A percentile compares a stretch with the other conserved stretches of the same genome.
Conservation (phyloP, 805 yeast genomes). For the Saccharomyces paradoxus region DNA sequence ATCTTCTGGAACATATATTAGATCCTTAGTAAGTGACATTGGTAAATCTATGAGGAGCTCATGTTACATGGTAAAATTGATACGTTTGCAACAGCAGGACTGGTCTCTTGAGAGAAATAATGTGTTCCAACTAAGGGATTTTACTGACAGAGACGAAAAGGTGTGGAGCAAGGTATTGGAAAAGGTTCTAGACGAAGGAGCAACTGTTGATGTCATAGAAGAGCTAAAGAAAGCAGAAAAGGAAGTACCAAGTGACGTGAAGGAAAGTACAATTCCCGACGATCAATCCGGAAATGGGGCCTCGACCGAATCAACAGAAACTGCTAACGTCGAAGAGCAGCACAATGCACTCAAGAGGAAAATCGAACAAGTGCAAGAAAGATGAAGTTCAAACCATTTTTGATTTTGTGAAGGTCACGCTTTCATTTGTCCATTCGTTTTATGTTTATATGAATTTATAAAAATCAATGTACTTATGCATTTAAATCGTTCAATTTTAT, state of each 20-base stretch:
- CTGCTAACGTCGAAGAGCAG: background rate
- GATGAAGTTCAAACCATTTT: constrained; percentile 3
- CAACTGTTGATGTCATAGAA: constrained; percentile 33
- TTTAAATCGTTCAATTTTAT: background rate
- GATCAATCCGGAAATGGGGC: background rate
- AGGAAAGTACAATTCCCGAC: background rate
- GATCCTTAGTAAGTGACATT: constrained; percentile 82
- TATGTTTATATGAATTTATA: background rate
- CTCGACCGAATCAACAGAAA: background rate
- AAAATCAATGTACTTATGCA: background rate
- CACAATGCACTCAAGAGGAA: background rate
- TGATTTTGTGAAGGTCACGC: background rate
- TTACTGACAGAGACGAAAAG: constrained; percentile 48
- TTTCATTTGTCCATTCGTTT: background rate
- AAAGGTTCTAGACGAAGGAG: constrained; percentile 43
- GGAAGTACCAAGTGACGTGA: constrained; percentile 9
- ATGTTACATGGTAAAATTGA: constrained; percentile 80
- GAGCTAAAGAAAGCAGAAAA: constrained; percentile 31
- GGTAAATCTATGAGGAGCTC: constrained; percentile 75
- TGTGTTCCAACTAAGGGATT: constrained; percentile 60
- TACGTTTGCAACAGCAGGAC: constrained; percentile 68
- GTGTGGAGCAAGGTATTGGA: constrained; percentile 65
- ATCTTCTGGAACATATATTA: constrained; percentile 90
- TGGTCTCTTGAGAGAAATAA: constrained; percentile 69
- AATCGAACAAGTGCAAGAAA: constrained; percentile 9